Evolutionary conservation across 164 flowering plant species (phyloP), one percentile per base, ranked within the genome.

Genomic region (Tetracentron sinense): DNA sequence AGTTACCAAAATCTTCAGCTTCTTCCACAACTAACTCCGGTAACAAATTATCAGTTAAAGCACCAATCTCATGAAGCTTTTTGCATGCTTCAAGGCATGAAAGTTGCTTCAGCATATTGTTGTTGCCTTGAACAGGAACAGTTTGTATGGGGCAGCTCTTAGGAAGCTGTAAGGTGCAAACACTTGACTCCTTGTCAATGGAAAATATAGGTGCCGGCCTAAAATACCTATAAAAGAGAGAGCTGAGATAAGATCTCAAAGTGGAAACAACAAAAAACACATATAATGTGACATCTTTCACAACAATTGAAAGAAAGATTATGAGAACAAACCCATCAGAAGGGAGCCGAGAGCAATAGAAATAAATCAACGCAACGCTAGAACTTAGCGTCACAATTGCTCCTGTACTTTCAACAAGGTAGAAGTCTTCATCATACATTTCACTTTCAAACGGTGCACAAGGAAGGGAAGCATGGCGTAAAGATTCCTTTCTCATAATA

Each of bases 51-150:
- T 92, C 96, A 10, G 89, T 83, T 57, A 92, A 72, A 64, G 91
- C 90, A 29, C 97, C 97, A 42, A 80, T 57, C 56, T 74, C n/a
- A 70, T 90, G 96, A 52, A 92, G 90, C 67, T 78, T 49, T 68
- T 74, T 84, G 75, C 97, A 90, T 54, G 96, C 96, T 76, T 88
- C 88, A 62, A 92, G 82, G 68, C 90, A 90, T 6, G 85, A 94
- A 55, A 74, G 58, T 65, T 81, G 77, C 76, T 87, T 90, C 66
- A 83, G 70, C 49, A 44, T 56, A 63, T 78, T 79, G 15, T 4
- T 16, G 30, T 77, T 69, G 21, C 89, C 89, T 29, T 72, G 56
- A 10, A 74, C 87, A 55, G 26, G 19, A 73, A 92, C 67, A 31
- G 74, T 53, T 55, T 53, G 82, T 54, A 92, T n/a, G 23, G 90